phyloP scores from a whole-genome alignment of 2,329 filamentous ascomycete species.

The Incumbomyces delicatus region DNA sequence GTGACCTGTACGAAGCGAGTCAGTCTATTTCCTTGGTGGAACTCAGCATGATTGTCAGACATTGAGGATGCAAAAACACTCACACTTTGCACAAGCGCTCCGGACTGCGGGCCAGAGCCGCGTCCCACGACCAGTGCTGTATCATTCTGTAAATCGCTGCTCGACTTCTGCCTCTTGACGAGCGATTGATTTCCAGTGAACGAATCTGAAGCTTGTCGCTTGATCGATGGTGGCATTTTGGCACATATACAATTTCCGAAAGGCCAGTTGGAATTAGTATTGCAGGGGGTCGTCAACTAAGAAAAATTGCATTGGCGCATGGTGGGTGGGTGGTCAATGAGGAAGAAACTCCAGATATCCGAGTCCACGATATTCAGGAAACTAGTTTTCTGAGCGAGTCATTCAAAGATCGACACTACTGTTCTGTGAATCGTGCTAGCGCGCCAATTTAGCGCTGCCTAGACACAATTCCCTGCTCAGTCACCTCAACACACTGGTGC shows the following conservation, averaged over 20 bases:
- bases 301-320: too few relatives aligned
- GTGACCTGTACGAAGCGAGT: slow-evolving; percentile 47
- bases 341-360: too few relatives aligned
- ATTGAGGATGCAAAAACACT: slow-evolving; percentile 24
- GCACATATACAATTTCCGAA: background rate
- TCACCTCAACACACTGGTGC: too few relatives aligned
- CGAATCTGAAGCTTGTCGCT: slow-evolving; percentile 77
- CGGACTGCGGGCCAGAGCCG: slow-evolving; percentile 41
- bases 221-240: slow-evolving; percentile 70
- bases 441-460: too few relatives aligned
- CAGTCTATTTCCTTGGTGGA: slow-evolving; percentile 19
- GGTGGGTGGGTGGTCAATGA: too few relatives aligned
- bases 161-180: slow-evolving; percentile 80
- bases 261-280: too few relatives aligned
- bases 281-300: too few relatives aligned
- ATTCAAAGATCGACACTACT: too few relatives aligned
- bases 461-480: too few relatives aligned
- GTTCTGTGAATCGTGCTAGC: too few relatives aligned
- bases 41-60: slow-evolving; percentile 11
- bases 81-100: slow-evolving; percentile 58
- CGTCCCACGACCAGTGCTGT: slow-evolving; percentile 50
- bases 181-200: slow-evolving; percentile 66
- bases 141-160: slow-evolving; percentile 43
- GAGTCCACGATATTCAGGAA: too few relatives aligned
- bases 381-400: too few relatives aligned